Evolutionary conservation across 2,329 filamentous ascomycete genomes (phyloP), one percentile per base, ranked within the genome.

Genomic region (Dryadomyces quercus-mongolicae): DNA sequence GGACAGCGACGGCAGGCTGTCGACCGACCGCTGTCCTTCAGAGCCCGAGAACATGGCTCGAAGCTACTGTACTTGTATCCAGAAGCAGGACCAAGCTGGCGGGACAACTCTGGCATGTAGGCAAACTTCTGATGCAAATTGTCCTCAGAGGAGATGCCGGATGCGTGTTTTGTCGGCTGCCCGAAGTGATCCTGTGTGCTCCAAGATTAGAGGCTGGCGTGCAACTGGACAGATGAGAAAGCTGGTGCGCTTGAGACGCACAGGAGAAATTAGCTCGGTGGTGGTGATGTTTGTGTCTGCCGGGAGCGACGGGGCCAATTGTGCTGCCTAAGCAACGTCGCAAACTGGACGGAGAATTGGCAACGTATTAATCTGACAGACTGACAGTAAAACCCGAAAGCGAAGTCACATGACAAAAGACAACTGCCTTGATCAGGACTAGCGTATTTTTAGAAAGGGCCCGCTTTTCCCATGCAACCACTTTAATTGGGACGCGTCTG

Each of bases 21-120:
- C 82, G 63, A 81, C 74, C 59, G 82, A 85, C 70, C 81, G 83
- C 63, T 80, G 78, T 60, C 78, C 78, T 60, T 70, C 76, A 53
- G 72, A 65, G 59, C 76, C 77, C 60, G 78, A 74, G 65, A 76
- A 80, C 82, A 85, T 86, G 69, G 66, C 25, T 51, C 51, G 44
- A 49, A 12, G 55, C 46, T 52, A 49, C 55, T 42, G 50, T 49
- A 48, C 21, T 18, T 40, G 51, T 38, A 44, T 56, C 53, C 57
- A 53, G 45, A 44, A 48, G 25, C 21, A 38, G 25, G 36, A n/a
- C 18, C 40, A 40, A 49, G 43, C 9, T 22, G 22, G 20, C 3
- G 6, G 20, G 3, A 20, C 40, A 18, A 36, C 36, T n/a, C 42
- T 25, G 42, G 54, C 56, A 60, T 58, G 54, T 55, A 60, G 31